These are phyloP conservation scores for Melaleuca quinquenervia DNA, from an alignment of 345 rosid genomes.

Conservation along the genomic window DNA sequence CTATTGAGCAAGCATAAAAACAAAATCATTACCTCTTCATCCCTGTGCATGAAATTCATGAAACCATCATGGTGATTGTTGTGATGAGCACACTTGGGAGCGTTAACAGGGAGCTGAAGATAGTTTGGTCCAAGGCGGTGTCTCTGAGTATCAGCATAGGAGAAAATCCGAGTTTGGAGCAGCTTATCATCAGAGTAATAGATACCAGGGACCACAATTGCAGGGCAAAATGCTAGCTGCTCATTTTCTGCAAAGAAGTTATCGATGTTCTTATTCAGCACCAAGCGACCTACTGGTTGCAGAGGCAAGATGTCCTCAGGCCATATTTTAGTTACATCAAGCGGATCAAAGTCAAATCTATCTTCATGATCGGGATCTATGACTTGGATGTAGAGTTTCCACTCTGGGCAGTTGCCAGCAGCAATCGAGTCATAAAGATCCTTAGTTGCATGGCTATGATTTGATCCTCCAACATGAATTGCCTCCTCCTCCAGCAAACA, in stretches of 20 bases:
- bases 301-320: slow-evolving; percentile 91
- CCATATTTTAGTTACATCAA: slow-evolving; percentile 91
- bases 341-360: slow-evolving; percentile 81
- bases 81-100: slow-evolving; percentile 88
- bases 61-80: slow-evolving; percentile 88
- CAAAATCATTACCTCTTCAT: slow-evolving; percentile 64
- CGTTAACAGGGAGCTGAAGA: slow-evolving; percentile 80
- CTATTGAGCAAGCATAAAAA: background rate
- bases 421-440: slow-evolving; percentile 87
- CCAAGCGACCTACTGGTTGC: slow-evolving; percentile 96
- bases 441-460: slow-evolving; percentile 96
- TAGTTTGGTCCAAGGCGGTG: slow-evolving; percentile 98
- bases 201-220: slow-evolving; percentile 86
- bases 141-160: slow-evolving; percentile 91
- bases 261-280: slow-evolving; percentile 87
- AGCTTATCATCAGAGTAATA: slow-evolving; percentile 85
- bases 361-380: slow-evolving; percentile 82
- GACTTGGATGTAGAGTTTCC: slow-evolving; percentile 74
- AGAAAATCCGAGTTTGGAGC: slow-evolving; percentile 85
- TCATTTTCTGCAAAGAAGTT: slow-evolving; percentile 97
- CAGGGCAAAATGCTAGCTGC: slow-evolving; percentile 93
- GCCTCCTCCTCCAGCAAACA: slow-evolving; percentile 86
- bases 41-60: slow-evolving; percentile 92
- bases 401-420: slow-evolving; percentile 84
- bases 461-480: slow-evolving; percentile 79